Base-by-base conservation (phyloP, 2,329 filamentous ascomycete species). In the Bretziella fagacearum region DNA sequence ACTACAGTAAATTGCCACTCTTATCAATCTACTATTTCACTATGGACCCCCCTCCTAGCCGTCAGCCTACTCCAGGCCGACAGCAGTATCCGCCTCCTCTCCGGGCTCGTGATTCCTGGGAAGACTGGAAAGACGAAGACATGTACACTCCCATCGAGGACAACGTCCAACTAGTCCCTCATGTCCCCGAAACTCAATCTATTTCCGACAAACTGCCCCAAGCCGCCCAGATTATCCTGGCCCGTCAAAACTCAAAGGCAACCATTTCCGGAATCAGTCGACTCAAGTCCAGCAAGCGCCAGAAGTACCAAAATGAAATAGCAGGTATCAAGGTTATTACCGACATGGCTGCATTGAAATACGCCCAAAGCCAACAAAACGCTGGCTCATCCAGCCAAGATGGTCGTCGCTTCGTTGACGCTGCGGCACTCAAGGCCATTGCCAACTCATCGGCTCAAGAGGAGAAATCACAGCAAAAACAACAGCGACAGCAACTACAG, bases 321-420 rank as follows among this genome's bases (percentile, higher is more conserved):
- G 73, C 72, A 6, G 77, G 77, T 10, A 81, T 83, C 56, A 78
- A 67, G 52, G 59, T 85, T 17, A 75, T 84, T 53, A 86, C 81
- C 2, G 78, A 79, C 56, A 79, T 84, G 65, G 65, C 74, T 51
- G 64, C 60, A 51, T 66, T 66, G 57, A 72, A 63, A 22, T 56
- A 6, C 54, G 57, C 1, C 1, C 45, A 47, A 10, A 13, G 8
- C 20, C 35, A 20, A 17, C 18, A 36, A 18, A 27, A 33, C 5
- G 23, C n/a, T 10, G 26, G 10, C 6, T n/a, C 26, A 15, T 15
- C 8, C 51, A 42, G 36, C 47, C 10, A 43, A 45, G 58, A 53
- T 33, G 62, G 55, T 22, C 59, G 60, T 22, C 74, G 68, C 49
- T 77, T 75, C 51, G 73, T 73, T 11, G 70, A 79, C 54, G 63